Percentiles rank a stretch among this genome's conserved stretches.
Conservation (phyloP, 2,329 filamentous ascomycete species). For the Talaromyces sp. region DNA sequence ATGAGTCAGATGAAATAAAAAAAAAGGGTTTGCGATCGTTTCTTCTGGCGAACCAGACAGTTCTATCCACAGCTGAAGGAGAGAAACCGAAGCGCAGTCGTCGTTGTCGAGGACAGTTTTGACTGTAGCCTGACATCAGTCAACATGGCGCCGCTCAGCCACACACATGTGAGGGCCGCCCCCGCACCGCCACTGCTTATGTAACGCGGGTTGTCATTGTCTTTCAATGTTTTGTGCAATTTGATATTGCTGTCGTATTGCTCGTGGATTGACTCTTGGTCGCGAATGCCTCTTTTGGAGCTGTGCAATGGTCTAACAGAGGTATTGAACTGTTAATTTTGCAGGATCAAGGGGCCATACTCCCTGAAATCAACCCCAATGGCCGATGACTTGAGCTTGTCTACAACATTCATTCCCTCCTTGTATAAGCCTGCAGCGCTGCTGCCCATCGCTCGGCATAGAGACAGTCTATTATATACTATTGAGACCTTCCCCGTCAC, state of each 20-base stretch:
- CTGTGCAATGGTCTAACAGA: not conserved
- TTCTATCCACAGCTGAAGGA: not conserved
- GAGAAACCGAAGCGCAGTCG: not conserved
- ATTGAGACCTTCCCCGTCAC: constrained; percentile 80
- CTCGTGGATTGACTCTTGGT: not conserved
- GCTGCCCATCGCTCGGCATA: constrained; percentile 80
- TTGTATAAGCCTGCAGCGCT: constrained; percentile 79
- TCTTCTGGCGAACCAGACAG: not conserved
- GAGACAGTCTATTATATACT: constrained; percentile 72
- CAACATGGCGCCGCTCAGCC: not conserved
- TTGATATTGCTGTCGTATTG: not conserved
- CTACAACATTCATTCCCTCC: constrained; percentile 60
- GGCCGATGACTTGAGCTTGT: constrained; percentile 39
- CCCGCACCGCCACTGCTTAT: not conserved
- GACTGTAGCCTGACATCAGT: not conserved
- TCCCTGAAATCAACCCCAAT: constrained; percentile 20
- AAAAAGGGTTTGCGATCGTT: not conserved
- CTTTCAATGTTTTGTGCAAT: not conserved
- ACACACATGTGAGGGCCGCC: not conserved
- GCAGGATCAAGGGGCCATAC: not conserved
- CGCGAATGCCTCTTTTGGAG: not conserved
- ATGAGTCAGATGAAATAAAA: not conserved
- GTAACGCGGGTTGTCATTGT: not conserved
- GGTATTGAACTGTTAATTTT: not conserved
- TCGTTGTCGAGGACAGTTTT: not conserved